phyloP scores from a whole-genome alignment of 2,329 filamentous ascomycete genomes.

The Cladosporium cucumerinum region DNA sequence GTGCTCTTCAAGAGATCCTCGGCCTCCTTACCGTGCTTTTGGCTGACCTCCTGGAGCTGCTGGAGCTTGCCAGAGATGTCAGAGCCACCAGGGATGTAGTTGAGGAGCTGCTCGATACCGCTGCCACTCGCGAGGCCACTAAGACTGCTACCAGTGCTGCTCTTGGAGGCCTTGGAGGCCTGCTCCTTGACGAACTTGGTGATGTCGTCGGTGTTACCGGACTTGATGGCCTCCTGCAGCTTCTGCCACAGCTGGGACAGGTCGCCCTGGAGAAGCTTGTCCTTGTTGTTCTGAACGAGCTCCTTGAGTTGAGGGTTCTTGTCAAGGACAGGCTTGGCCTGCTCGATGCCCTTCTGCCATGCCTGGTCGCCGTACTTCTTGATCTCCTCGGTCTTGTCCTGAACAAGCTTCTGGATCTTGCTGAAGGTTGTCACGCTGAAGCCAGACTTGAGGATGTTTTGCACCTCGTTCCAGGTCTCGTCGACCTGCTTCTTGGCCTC shows the following conservation, averaged over 20 bases:
- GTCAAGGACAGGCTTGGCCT: conserved; percentile 68
- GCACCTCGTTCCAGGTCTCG: conserved; percentile 65
- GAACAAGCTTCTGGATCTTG: conserved; percentile 58
- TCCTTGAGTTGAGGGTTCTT: conserved; percentile 75
- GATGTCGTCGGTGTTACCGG: conserved; percentile 57
- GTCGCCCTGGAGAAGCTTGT: conserved; percentile 65
- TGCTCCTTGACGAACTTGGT: conserved; percentile 58
- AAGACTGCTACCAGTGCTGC: conserved; percentile 57
- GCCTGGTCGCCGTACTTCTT: conserved; percentile 67
- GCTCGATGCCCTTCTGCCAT: conserved; percentile 66
- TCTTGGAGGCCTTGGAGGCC: conserved; percentile 23
- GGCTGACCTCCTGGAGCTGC: conserved; percentile 61
- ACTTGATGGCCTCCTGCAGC: conserved; percentile 59
- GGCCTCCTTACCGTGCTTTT: conserved; percentile 67
- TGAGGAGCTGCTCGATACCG: conserved; percentile 57
- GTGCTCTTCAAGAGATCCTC: conserved; percentile 68
- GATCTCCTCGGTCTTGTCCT: conserved; percentile 67
- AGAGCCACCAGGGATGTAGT: conserved; percentile 61
- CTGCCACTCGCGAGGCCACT: conserved; percentile 8
- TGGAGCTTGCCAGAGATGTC: conserved; percentile 65
- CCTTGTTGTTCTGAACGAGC: conserved; percentile 67
- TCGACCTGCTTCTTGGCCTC: conserved; percentile 75
- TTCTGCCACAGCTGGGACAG: conserved; percentile 61
- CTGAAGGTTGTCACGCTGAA: conserved; percentile 54
- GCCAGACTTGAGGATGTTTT: conserved; percentile 56